These are phyloP conservation scores for Neocatenulostroma microsporum DNA, from an alignment of 2,329 filamentous ascomycete genomes.

Conservation along the genomic window DNA sequence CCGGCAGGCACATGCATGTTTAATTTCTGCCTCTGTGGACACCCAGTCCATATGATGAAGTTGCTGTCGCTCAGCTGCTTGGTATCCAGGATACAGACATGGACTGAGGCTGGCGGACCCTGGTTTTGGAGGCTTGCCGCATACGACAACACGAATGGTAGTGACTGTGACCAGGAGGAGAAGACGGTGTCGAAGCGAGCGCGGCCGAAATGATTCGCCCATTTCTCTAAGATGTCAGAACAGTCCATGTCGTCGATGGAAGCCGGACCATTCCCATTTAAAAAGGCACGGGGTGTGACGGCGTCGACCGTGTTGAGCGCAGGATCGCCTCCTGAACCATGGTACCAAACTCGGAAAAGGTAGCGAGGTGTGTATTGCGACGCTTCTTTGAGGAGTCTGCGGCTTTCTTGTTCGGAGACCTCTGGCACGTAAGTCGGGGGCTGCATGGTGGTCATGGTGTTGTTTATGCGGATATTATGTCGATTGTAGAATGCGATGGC, in stretches of 20 bases:
- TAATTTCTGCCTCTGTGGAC: background rate
- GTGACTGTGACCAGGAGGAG: constrained; percentile 4
- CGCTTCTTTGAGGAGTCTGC: too few species aligned
- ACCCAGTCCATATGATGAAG: background rate
- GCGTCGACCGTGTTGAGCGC: background rate
- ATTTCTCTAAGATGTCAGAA: background rate
- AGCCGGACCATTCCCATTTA: background rate
- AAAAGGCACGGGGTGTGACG: background rate
- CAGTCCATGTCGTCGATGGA: background rate
- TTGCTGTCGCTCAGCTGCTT: constrained; percentile 1
- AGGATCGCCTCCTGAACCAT: background rate
- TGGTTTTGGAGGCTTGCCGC: too few species aligned
- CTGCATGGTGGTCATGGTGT: too few species aligned
- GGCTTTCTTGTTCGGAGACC: too few species aligned
- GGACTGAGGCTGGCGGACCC: too few species aligned
- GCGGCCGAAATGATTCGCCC: background rate
- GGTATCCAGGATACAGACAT: constrained; percentile 5
- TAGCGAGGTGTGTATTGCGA: background rate
- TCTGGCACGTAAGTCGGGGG: too few species aligned
- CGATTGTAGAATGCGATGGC: too few species aligned
- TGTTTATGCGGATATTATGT: too few species aligned
- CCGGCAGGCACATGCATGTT: too few species aligned
- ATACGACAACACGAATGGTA: background rate
- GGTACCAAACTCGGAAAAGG: background rate
- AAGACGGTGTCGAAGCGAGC: background rate